Base-by-base conservation (phyloP, 768 basidiomycete genomes). In the Sistotremastrum niveocremeum region DNA sequence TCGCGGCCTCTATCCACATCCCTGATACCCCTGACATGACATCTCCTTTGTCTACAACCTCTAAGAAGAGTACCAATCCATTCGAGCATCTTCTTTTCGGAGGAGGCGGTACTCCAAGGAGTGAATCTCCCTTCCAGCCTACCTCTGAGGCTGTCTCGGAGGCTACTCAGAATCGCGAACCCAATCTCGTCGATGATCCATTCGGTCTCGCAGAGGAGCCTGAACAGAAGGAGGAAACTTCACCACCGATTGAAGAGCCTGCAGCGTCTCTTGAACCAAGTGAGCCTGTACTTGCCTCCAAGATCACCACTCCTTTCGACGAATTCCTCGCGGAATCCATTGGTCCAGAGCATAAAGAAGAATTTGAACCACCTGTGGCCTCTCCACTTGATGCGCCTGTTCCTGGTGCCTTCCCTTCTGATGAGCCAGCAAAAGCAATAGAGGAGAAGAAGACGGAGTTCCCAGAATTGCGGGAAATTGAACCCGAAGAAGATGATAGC, bases 21-120 rank as follows among this genome's bases (percentile, higher is more conserved):
- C 87, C 88, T 5, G 57, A 65, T 20, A 79, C 84, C 0, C 87
- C 89, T 36, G 77, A 81, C 38, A 53, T 71, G 5, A 67, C 70
- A 1, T 75, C 70, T 41, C 73, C 79, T 5, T 61, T 67, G 6
- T 54, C 65, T 35, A 71, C 77, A 28, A 62, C 65, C n/a, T 39
- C 51, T 4, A 49, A 63, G 46, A 85, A 85, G 67, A 90, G 85
- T 56, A 94, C 83, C 56, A 97, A 97, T 60, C 93, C 91, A 3
- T 97, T 97, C 56, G 90, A 87, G 49, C 68, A 81, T 40, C 60
- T 91, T 32, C 1, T 52, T 57, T 9, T 56, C 58, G 50, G 63
- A 51, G 20, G 41, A 49, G 11, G 48, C 56, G 7, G 56, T 58
- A 37, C 34, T 9, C 8, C 42, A 34, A 39, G 45, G 31, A 39